phyloP scores from a whole-genome alignment of 1,284 basidiomycete genomes.

The Puccinia polysora region DNA sequence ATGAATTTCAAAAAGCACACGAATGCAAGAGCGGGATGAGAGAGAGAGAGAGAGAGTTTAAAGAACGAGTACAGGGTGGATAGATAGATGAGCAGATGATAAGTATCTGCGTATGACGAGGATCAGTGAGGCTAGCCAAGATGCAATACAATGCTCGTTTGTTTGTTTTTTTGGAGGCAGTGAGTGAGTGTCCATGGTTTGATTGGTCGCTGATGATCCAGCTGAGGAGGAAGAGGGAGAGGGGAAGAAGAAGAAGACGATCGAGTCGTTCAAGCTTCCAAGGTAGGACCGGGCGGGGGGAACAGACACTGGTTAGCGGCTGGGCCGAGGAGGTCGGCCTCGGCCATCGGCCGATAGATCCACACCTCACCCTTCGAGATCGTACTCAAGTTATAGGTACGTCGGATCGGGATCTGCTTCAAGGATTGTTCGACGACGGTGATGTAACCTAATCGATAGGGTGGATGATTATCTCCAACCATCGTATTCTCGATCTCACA shows the following conservation, averaged over 20 bases:
- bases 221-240: neutral
- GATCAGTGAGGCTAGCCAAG: too few species aligned
- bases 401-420: conserved; percentile 45
- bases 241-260: neutral
- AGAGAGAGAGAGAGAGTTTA: neutral
- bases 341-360: conserved; percentile 49
- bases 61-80: neutral
- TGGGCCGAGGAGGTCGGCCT: conserved; percentile 44
- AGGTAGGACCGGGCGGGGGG: conserved; percentile 15
- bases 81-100: too few species aligned
- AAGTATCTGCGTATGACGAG: too few species aligned
- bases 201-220: too few species aligned
- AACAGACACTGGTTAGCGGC: neutral
- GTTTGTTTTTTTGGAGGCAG: too few species aligned
- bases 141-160: too few species aligned
- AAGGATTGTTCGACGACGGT: conserved; percentile 50
- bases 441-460: conserved; percentile 45
- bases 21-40: too few species aligned
- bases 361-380: conserved; percentile 49
- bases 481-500: neutral
- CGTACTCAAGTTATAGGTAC: conserved; percentile 47
- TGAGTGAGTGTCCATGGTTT: too few species aligned
- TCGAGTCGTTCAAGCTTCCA: neutral
- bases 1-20: too few species aligned
- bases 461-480: conserved; percentile 21